Evolutionary conservation across 345 rosid genomes (phyloP).

Genomic region (Psidium guajava): DNA sequence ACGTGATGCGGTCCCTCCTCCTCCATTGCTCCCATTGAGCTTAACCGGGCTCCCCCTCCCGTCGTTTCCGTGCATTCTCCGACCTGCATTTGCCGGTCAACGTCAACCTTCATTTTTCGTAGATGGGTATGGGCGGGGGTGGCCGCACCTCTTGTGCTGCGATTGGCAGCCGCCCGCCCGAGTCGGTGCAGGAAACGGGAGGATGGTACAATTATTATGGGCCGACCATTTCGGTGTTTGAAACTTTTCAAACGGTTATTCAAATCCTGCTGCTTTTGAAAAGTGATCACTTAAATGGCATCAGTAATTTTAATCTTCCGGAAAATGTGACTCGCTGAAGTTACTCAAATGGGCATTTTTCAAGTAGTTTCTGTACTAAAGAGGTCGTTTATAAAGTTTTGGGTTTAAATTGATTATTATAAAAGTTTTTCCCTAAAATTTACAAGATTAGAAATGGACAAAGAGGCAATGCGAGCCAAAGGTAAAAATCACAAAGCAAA

Average conservation of each 20-base stretch:
- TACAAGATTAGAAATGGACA: not conserved
- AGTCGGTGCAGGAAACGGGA: not conserved
- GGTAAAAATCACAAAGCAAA: not conserved
- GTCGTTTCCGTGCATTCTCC: constrained; percentile 19
- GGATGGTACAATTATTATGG: not conserved
- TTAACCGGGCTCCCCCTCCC: constrained; percentile 11
- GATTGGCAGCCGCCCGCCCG: not conserved
- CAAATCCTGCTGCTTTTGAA: no score
- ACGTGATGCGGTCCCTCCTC: not conserved
- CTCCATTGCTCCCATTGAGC: not conserved
- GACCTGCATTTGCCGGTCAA: constrained; percentile 56
- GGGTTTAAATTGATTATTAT: not conserved
- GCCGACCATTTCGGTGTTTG: not conserved
- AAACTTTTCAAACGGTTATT: not conserved
- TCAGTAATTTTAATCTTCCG: rapidly evolving
- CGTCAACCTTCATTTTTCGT: constrained; percentile 10
- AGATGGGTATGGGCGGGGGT: not conserved
- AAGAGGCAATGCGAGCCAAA: not conserved
- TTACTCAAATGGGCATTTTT: not conserved
- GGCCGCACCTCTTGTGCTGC: not conserved
- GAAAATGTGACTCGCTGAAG: not conserved
- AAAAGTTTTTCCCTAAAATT: not conserved
- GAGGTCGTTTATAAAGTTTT: not conserved
- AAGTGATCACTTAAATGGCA: not conserved
- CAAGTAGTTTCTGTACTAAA: not conserved